Conservation (phyloP, 495 filamentous ascomycete genomes). For the Pyrenula massariospora region DNA sequence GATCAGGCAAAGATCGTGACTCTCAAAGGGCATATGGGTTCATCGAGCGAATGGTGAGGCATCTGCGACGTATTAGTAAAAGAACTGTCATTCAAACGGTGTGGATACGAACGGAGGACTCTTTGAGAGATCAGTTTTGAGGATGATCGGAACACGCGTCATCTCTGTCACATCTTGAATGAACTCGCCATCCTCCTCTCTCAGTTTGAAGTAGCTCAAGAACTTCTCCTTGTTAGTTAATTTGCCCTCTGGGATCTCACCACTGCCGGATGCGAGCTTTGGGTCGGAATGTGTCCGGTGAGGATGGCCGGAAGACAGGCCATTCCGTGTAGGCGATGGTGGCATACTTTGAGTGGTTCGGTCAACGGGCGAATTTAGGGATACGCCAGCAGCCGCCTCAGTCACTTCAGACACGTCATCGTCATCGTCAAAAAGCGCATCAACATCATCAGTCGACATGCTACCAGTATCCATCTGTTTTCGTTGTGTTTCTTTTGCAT, state of each 20-base stretch:
- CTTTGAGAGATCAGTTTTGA: constrained; percentile 97
- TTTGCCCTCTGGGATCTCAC: constrained; percentile 60
- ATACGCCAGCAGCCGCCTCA: constrained; percentile 75
- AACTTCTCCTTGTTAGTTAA: constrained; percentile 94
- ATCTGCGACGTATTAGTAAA: constrained; percentile 47
- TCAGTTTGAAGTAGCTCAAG: constrained; percentile 72
- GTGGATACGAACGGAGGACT: constrained; percentile 80
- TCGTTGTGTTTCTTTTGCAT: constrained; percentile 69
- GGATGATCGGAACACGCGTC: constrained; percentile 87
- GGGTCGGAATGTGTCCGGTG: constrained; percentile 88
- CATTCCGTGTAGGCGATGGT: constrained; percentile 74
- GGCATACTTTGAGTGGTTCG: constrained; percentile 94
- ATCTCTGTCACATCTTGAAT: constrained; percentile 98
- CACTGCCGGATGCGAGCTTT: constrained; percentile 65
- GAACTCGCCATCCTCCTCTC: constrained; percentile 89
- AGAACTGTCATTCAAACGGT: not conserved
- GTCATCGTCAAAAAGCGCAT: constrained; percentile 89
- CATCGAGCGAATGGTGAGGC: constrained; percentile 91
- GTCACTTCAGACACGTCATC: constrained; percentile 83
- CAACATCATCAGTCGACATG: constrained; percentile 78
- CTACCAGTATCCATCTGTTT: constrained; percentile 89
- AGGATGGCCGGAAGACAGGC: constrained; percentile 56
- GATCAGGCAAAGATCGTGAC: not conserved
- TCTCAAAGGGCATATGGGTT: constrained; percentile 86
- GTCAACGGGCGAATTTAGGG: constrained; percentile 53